Percentiles rank a stretch among this genome's conserved stretches.
phyloP scores from a whole-genome alignment of 1,284 basidiomycete species.

The Sutorius eximius region DNA sequence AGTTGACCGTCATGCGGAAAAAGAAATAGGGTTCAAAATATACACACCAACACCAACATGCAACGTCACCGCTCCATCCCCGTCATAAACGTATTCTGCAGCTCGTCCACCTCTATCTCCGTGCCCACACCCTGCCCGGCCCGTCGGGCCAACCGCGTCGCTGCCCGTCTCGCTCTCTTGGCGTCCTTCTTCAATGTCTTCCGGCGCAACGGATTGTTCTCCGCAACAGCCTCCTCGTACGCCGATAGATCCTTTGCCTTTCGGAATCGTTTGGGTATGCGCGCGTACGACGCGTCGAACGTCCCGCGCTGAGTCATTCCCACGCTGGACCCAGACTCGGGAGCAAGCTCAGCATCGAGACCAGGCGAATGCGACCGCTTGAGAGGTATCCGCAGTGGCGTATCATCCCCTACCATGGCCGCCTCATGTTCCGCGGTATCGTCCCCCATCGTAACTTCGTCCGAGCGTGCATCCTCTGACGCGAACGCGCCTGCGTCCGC shows the following conservation, averaged over 20 bases:
- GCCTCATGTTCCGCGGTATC: conserved; percentile 29
- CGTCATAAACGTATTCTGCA: conserved; percentile 51
- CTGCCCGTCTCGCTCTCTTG: conserved; percentile 57
- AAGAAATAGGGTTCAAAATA: not conserved
- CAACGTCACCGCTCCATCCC: conserved; percentile 17
- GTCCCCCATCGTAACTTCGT: conserved; percentile 40
- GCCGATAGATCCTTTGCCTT: conserved; percentile 48
- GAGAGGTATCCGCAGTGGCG: conserved; percentile 37
- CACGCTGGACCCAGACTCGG: not conserved
- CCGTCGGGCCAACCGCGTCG: conserved; percentile 18
- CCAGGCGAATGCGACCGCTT: conserved; percentile 40
- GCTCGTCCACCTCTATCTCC: conserved; percentile 43
- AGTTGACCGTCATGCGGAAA: too few relatives aligned
- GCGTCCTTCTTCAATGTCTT: conserved; percentile 58
- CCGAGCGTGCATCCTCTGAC: conserved; percentile 21
- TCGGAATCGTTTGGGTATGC: conserved; percentile 61
- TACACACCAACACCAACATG: not conserved
- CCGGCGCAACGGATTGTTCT: conserved; percentile 56
- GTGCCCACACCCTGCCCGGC: conserved; percentile 25
- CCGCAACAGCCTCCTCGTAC: conserved; percentile 42
- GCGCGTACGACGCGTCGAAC: conserved; percentile 18
- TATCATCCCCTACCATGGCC: conserved; percentile 53
- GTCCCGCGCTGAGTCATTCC: not conserved
- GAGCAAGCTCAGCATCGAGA: not conserved
- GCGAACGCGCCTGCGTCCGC: conserved; percentile 74